phyloP scores from a whole-genome alignment of 768 basidiomycete genomes.

The Mycena alexandri region DNA sequence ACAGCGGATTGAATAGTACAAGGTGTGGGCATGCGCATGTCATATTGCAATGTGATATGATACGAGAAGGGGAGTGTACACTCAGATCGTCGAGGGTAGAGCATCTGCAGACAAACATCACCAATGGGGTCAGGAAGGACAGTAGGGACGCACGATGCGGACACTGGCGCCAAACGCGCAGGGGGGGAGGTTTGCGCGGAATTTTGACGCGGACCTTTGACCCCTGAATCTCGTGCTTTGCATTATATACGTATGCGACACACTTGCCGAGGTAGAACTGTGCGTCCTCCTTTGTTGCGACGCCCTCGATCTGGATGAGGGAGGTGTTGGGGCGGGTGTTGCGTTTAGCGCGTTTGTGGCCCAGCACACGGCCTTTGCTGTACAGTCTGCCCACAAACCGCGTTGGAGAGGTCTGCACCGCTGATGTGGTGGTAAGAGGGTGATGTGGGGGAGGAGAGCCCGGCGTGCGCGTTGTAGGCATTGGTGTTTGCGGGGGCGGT shows the following conservation, averaged over 20 bases:
- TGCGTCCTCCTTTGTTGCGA: slow-evolving; percentile 91
- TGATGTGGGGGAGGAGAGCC: too few relatives aligned
- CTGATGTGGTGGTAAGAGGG: too few relatives aligned
- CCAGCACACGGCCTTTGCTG: slow-evolving; percentile 95
- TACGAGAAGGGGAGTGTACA: slow-evolving; percentile 45
- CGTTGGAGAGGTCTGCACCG: too few relatives aligned
- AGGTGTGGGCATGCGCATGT: slow-evolving; percentile 44
- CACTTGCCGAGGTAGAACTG: slow-evolving; percentile 99
- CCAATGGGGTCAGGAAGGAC: too few relatives aligned
- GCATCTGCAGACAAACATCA: too few relatives aligned
- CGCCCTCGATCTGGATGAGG: slow-evolving; percentile 97
- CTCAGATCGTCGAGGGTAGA: slow-evolving; percentile 89
- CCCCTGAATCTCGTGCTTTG: slow-evolving; percentile 93
- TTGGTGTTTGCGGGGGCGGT: too few relatives aligned
- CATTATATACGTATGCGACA: slow-evolving; percentile 98
- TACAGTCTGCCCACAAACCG: too few relatives aligned
- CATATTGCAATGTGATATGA: slow-evolving; percentile 58
- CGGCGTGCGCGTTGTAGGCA: too few relatives aligned
- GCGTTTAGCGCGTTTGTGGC: slow-evolving; percentile 98
- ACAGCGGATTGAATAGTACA: too few relatives aligned
- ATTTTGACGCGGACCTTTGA: slow-evolving; percentile 98
- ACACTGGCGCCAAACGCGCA: slow-evolving; percentile 93
- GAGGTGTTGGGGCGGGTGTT: slow-evolving; percentile 97
- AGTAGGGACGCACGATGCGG: slow-evolving; percentile 84
- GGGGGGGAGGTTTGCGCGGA: slow-evolving; percentile 94